These are phyloP conservation scores for Avena atlantica DNA, from an alignment of 176 grass and related monocot species.

Conservation along the genomic window DNA sequence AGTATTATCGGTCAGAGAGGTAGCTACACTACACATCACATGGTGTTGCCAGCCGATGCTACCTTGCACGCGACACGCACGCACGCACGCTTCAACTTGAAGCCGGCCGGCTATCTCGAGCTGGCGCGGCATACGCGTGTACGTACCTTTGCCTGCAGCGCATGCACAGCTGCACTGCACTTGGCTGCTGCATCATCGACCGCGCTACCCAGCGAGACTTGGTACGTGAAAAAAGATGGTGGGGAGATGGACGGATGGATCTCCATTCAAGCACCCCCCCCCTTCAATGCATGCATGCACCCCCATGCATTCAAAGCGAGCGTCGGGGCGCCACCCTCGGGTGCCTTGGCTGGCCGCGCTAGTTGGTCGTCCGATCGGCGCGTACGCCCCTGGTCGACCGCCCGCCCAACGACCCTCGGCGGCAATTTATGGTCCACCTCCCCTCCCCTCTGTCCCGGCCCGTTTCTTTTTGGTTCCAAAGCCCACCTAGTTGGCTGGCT, in stretches of 20 bases:
- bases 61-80: no score
- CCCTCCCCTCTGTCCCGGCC: neutral
- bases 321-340: conserved; percentile 22
- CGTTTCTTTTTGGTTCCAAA: conserved; percentile 10
- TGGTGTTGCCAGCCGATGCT: no score
- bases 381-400: neutral
- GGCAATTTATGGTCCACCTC: conserved; percentile 77
- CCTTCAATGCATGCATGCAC: conserved; percentile 45
- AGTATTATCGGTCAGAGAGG: neutral
- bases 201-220: neutral
- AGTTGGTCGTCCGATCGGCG: neutral
- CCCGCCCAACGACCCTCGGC: conserved; percentile 54
- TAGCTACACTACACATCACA: no score
- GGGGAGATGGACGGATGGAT: conserved; percentile 26
- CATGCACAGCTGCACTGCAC: no score
- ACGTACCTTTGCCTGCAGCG: no score
- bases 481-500: neutral
- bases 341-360: conserved; percentile 16
- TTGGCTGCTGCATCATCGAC: no score
- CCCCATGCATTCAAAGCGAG: conserved; percentile 37
- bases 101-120: no score
- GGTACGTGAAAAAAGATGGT: neutral
- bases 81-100: no score
- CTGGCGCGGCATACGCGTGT: no score
- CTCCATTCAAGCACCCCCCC: conserved; percentile 20